Conservation (phyloP, 1,284 basidiomycete genomes). For the Leccinum fallax region DNA sequence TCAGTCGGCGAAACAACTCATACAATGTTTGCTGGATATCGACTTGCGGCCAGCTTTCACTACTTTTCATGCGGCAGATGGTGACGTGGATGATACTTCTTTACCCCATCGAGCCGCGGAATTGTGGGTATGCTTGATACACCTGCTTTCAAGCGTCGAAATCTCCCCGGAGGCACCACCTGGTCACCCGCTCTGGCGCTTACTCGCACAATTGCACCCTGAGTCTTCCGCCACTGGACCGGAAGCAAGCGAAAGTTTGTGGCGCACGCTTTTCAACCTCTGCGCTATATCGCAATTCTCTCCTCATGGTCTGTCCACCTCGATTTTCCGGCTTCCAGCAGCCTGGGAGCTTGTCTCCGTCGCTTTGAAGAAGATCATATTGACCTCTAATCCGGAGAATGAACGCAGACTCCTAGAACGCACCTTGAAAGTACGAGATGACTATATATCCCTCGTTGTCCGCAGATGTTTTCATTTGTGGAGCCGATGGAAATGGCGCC, state of each 20-base stretch:
- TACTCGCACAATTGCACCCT: slow-evolving; percentile 43
- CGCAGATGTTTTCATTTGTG: slow-evolving; percentile 75
- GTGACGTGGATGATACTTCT: slow-evolving; percentile 38
- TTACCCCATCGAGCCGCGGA: slow-evolving; percentile 51
- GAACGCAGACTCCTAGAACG: slow-evolving; percentile 44
- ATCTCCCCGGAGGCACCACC: slow-evolving; percentile 17
- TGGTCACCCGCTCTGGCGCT: slow-evolving; percentile 48
- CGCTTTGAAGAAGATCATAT: slow-evolving; percentile 62
- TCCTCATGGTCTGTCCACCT: slow-evolving; percentile 58
- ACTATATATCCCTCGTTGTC: slow-evolving; percentile 75
- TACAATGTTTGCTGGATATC: slow-evolving; percentile 54
- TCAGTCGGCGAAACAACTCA: slow-evolving; percentile 37
- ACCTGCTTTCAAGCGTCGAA: slow-evolving; percentile 44
- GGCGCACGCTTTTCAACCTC: slow-evolving; percentile 72
- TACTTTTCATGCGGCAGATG: slow-evolving; percentile 40
- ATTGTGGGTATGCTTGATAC: slow-evolving; percentile 78
- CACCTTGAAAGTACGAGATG: slow-evolving; percentile 65
- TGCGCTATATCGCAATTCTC: slow-evolving; percentile 84
- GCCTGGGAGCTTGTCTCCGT: slow-evolving; percentile 69
- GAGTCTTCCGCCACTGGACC: slow-evolving; percentile 40
- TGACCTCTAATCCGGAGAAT: slow-evolving; percentile 53
- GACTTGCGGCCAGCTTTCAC: slow-evolving; percentile 55
- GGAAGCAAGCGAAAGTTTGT: slow-evolving; percentile 68
- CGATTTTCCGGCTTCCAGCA: slow-evolving; percentile 51
- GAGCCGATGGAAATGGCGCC: slow-evolving; percentile 75